These are phyloP conservation scores for Fusarium chaquense DNA, from an alignment of 2,329 filamentous ascomycete species.

Conservation along the genomic window DNA sequence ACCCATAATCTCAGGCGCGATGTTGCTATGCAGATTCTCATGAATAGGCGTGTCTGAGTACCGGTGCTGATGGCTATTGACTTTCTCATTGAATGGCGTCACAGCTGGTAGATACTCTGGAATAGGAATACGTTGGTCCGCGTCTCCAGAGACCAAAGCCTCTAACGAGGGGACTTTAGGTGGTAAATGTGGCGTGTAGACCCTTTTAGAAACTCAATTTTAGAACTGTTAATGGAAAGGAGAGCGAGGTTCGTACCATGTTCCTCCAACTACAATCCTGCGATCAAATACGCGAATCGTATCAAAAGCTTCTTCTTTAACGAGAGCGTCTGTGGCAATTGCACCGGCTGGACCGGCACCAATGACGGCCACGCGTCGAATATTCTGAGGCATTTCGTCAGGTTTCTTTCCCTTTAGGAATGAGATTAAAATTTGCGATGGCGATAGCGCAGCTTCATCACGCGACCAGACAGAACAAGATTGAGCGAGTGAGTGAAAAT, in stretches of 20 bases:
- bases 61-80: conserved; percentile 39
- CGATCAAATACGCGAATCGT: conserved; percentile 33
- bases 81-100: conserved; percentile 24
- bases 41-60: conserved; percentile 31
- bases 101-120: conserved; percentile 33
- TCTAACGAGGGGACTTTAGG: conserved; percentile 14
- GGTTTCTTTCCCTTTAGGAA: neutral
- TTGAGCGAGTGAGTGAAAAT: neutral
- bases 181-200: conserved; percentile 22
- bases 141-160: conserved; percentile 19
- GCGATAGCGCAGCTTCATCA: neutral
- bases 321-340: conserved; percentile 33
- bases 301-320: conserved; percentile 31
- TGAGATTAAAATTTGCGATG: neutral
- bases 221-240: neutral
- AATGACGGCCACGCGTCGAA: conserved; percentile 24
- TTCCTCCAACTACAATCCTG: conserved; percentile 16
- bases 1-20: conserved; percentile 28
- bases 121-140: conserved; percentile 23
- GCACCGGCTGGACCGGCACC: conserved; percentile 35
- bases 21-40: conserved; percentile 30
- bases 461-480: neutral
- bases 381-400: conserved; percentile 1
- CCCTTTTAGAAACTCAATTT: neutral
- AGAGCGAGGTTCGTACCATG: conserved; percentile 12